A percentile compares a stretch with the other conserved stretches of the same genome.
phyloP scores from a whole-genome alignment of 1,139 yeast genomes.

The Candida gigantensis region DNA sequence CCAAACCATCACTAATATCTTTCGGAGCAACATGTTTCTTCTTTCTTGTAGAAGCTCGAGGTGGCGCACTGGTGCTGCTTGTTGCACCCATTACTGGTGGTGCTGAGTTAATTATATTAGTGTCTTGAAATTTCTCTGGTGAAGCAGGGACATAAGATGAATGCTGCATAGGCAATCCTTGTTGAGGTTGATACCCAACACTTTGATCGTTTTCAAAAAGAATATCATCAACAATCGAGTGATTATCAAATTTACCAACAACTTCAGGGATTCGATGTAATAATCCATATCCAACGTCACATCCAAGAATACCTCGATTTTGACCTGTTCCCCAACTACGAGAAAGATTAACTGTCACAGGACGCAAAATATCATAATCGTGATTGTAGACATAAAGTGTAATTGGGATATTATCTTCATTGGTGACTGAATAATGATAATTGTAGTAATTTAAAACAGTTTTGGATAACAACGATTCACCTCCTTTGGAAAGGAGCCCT shows the following conservation, averaged over 20 bases:
- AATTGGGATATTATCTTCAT: constrained; percentile 40
- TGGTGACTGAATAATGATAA: constrained; percentile 40
- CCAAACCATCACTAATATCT: constrained; percentile 30
- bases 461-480: constrained; percentile 75
- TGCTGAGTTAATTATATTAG: constrained; percentile 14
- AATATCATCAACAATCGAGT: constrained; percentile 37
- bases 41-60: constrained; percentile 25
- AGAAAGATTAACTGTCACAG: constrained; percentile 68
- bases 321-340: constrained; percentile 53
- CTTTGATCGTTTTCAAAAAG: constrained; percentile 33
- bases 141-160: constrained; percentile 9
- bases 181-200: constrained; percentile 15
- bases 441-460: constrained; percentile 62
- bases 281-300: constrained; percentile 92
- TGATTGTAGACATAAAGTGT: constrained; percentile 83
- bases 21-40: constrained; percentile 33
- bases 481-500: constrained; percentile 74
- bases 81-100: constrained; percentile 15
- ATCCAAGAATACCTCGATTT: constrained; percentile 76
- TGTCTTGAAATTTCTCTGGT: constrained; percentile 11
- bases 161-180: constrained; percentile 6
- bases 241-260: constrained; percentile 47
- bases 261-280: constrained; percentile 82
- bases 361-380: constrained; percentile 81
- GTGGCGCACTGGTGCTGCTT: constrained; percentile 17